Evolutionary conservation across 768 basidiomycete genomes (phyloP), one percentile per base, ranked within the genome.

Genomic region (Sporobolomyces phaffii): DNA sequence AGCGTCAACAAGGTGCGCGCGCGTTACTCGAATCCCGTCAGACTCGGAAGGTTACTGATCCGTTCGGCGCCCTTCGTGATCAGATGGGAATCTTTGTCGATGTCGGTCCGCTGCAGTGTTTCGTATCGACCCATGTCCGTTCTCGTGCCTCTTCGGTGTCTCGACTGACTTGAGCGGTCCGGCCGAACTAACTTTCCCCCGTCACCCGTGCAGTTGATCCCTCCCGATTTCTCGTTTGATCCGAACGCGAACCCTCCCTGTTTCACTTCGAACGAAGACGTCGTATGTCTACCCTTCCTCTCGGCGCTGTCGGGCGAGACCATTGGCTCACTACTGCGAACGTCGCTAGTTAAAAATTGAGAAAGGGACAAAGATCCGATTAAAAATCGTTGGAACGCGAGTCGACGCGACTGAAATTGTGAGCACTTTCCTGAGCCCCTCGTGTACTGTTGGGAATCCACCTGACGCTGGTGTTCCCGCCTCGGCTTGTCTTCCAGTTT

Each of bases 11-110:
- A 96, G 84, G 94, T 91, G 72, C 74, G 86, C 62, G 22, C 14
- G 28, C 17, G 17, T 10, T 41, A 38, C 18, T 24, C 40, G 58
- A 49, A 20, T 59, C 26, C 33, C 29, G 33, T n/a, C 49, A 31
- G 7, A 14, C 17, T 45, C 33, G 43, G n/a, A n/a, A n/a, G n/a
- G n/a, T n/a, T n/a, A n/a, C n/a, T n/a, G n/a, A n/a, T n/a, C n/a
- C n/a, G n/a, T n/a, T n/a, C n/a, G n/a, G n/a, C n/a, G n/a, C n/a
- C n/a, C n/a, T n/a, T n/a, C n/a, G n/a, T n/a, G 17, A 9, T 9
- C 69, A 97, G 94, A 96, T 97, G 92, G 96, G 96, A 2, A 96
- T 99, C 80, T 97, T 97, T 73, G 91, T 90, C 57, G 91, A 96
- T 70, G 92, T 93, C 51, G 96, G 96, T 38, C 96, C 96, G 18